These are phyloP conservation scores for Aspergillus campestris DNA, from an alignment of 495 filamentous ascomycete species.

Conservation along the genomic window DNA sequence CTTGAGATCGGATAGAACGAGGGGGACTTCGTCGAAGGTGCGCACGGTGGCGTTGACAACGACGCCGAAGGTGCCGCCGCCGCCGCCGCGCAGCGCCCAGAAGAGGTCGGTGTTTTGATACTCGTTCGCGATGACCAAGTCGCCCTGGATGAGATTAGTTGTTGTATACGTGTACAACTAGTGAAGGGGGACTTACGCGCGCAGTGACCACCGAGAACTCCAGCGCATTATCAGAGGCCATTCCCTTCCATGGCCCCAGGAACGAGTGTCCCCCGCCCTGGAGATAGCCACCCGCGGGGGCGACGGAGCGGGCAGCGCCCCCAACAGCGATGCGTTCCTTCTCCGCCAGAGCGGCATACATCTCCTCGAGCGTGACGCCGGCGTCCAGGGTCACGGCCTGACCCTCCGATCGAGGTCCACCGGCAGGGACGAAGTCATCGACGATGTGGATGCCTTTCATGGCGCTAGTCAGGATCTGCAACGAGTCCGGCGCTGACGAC, in stretches of 20 bases:
- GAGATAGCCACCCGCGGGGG: conserved; percentile 40
- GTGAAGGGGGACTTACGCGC: conserved; percentile 18
- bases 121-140: conserved; percentile 33
- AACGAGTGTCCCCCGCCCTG: conserved; percentile 51
- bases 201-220: conserved; percentile 30
- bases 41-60: conserved; percentile 38
- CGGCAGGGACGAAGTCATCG: conserved; percentile 18
- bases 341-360: conserved; percentile 32
- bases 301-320: conserved; percentile 18
- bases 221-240: conserved; percentile 31
- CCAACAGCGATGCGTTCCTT: conserved; percentile 8
- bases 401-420: conserved; percentile 17
- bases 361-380: conserved; percentile 41
- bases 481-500: conserved; percentile 39
- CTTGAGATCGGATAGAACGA: conserved; percentile 30
- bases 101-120: conserved; percentile 40
- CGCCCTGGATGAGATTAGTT: conserved; percentile 9
- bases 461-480: conserved; percentile 47
- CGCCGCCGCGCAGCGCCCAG: conserved; percentile 48
- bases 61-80: conserved; percentile 48
- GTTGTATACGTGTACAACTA: not conserved
- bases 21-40: conserved; percentile 24
- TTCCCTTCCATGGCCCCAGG: conserved; percentile 25
- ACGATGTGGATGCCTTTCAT: conserved; percentile 33
- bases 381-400: conserved; percentile 45